Conservation (phyloP, 441 rosid genomes). For the Gossypium aridum region DNA sequence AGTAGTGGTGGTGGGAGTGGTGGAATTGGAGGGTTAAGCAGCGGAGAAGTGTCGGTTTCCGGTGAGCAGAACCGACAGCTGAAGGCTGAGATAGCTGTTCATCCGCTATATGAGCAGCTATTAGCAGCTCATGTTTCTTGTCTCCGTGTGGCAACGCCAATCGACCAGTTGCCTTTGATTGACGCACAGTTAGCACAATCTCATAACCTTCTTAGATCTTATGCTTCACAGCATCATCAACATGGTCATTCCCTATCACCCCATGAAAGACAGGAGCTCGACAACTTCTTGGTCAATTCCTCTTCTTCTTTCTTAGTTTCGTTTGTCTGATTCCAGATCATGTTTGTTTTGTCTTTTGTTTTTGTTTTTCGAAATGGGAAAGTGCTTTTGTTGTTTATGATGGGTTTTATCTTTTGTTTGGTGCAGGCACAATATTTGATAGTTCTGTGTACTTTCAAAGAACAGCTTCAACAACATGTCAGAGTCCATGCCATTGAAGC, state of each 20-base stretch:
- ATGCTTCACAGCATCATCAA: slow-evolving; percentile 49
- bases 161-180: slow-evolving; percentile 88
- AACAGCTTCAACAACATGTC: slow-evolving; percentile 96
- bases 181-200: slow-evolving; percentile 89
- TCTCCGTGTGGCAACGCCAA: slow-evolving; percentile 92
- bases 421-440: slow-evolving; percentile 82
- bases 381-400: slow-evolving; percentile 6
- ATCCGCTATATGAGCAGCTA: slow-evolving; percentile 82
- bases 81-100: slow-evolving; percentile 78
- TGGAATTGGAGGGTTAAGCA: slow-evolving; percentile 27
- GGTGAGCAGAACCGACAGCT: slow-evolving; percentile 53
- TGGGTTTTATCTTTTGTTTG: neutral
- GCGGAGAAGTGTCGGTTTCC: slow-evolving; percentile 31
- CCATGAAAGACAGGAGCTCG: slow-evolving; percentile 83
- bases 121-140: slow-evolving; percentile 83
- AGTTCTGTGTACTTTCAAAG: slow-evolving; percentile 83
- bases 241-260: slow-evolving; percentile 38
- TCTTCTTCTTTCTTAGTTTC: neutral
- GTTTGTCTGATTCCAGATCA: neutral
- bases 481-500: slow-evolving; percentile 97
- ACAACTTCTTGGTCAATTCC: slow-evolving; percentile 67
- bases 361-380: neutral
- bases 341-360: neutral
- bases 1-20: slow-evolving; percentile 37
- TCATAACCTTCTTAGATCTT: slow-evolving; percentile 76